Base-by-base conservation (phyloP, 805 yeast genomes). In the Wickerhamomyces bisporus region DNA sequence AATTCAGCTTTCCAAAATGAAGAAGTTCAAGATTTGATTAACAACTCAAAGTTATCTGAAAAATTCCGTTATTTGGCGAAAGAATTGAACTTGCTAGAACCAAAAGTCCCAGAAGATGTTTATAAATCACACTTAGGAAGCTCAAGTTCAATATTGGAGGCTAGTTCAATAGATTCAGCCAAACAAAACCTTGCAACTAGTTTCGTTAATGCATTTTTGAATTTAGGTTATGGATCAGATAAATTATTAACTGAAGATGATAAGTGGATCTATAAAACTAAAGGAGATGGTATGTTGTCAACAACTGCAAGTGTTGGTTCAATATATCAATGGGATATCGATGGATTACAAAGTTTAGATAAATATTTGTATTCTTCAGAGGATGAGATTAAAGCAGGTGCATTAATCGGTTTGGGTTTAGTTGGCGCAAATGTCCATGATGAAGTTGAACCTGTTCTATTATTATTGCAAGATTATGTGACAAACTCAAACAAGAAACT, bases 61-160 rank as follows among this genome's bases (percentile, higher is more conserved):
- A 84, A 84, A 64, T 93, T 77, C 67, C 66, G 72, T 34, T 87
- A 87, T 60, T 70, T 93, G 39, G 84, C 79, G 18, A 81, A 86
- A 56, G 98, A 91, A 63, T 76, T 93, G 57, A 91, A 93, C 58
- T 68, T 93, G 50, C 70, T 85, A 50, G 88, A 84, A 35, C 95
- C 98, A 36, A 86, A 86, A 60, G 83, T 85, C 21, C 98, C 98
- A 11, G 96, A 88, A 62, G 98, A 93, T 61, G 77, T 93, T 41
- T 88, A 88, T 64, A 88, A 89, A 62, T 79, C 88, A 21, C 96
- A 91, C 59, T 71, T 91, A 49, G 98, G 93, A 57, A 80, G 76
- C 47, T 62, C 77, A 3, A 71, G 79, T 43, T 72, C 74, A 38
- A 80, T 81, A 6, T 9, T 20, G 13, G 9, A 5, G n/a, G 64